These are phyloP conservation scores for Eleusine indica DNA, from an alignment of 176 grass and related monocot species.

Conservation along the genomic window DNA sequence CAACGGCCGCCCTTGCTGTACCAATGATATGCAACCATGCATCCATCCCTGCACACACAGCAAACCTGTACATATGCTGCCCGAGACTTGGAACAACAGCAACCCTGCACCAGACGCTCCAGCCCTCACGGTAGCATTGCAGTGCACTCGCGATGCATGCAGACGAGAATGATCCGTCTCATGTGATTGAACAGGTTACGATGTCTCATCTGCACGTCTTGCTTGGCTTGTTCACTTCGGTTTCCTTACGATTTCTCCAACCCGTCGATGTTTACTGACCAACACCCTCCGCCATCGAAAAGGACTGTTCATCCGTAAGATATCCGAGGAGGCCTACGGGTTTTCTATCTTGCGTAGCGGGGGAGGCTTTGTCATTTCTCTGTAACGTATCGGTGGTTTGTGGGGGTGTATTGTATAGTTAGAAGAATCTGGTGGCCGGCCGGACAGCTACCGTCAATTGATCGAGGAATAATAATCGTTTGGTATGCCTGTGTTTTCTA, in stretches of 20 bases:
- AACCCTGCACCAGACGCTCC: not conserved
- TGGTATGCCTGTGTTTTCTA: not conserved
- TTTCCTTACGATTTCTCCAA: not conserved
- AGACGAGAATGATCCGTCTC: not conserved
- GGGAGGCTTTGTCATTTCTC: not conserved
- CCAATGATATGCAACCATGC: not conserved
- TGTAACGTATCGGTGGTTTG: not conserved
- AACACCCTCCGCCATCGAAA: conserved; percentile 5
- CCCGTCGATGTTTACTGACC: not conserved
- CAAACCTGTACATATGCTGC: no score
- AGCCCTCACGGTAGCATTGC: not conserved
- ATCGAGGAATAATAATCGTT: not conserved
- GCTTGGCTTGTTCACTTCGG: not conserved
- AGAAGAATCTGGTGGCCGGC: not conserved
- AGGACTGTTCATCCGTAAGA: conserved; percentile 14
- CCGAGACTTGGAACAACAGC: not conserved
- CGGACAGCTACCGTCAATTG: not conserved
- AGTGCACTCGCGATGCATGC: no score
- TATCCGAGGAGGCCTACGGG: not conserved
- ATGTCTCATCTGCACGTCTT: not conserved
- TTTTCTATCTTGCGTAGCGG: not conserved
- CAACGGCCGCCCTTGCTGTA: not conserved
- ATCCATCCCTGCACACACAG: not conserved
- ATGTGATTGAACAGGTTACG: not conserved
- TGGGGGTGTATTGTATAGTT: not conserved